Conservation (phyloP, 2,329 filamentous ascomycete species). For the Fusarium cyanostomum region DNA sequence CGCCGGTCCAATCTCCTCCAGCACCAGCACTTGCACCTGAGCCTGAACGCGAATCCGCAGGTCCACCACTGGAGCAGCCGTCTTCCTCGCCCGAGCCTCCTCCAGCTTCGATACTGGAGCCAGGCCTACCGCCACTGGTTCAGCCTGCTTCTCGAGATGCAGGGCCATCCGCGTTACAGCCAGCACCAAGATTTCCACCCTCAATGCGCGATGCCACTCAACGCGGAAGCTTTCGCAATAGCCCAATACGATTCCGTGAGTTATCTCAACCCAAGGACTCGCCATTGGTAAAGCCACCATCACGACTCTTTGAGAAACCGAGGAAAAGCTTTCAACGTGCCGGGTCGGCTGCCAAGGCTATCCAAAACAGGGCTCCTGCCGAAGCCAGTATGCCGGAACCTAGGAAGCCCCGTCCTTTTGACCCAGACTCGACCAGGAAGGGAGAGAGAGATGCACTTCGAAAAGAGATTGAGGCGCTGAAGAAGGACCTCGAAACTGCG, state of each 20-base stretch:
- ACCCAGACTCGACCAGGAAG: slow-evolving; percentile 60
- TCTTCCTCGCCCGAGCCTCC: slow-evolving; percentile 13
- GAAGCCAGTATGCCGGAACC: neutral
- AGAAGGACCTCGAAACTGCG: slow-evolving; percentile 66
- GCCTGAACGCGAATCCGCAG: neutral
- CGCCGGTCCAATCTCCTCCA: neutral
- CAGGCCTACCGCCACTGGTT: slow-evolving; percentile 15
- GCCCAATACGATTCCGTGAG: slow-evolving; percentile 59
- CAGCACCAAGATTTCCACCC: slow-evolving; percentile 39
- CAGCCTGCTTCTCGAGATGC: slow-evolving; percentile 8
- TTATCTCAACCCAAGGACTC: slow-evolving; percentile 54
- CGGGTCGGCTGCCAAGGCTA: neutral
- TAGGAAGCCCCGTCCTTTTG: slow-evolving; percentile 34
- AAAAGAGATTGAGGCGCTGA: slow-evolving; percentile 64
- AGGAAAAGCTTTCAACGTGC: slow-evolving; percentile 13
- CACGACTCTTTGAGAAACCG: slow-evolving; percentile 39
- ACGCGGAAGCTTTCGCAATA: slow-evolving; percentile 68
- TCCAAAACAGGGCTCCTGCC: neutral
- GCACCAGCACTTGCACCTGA: neutral
- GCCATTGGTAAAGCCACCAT: slow-evolving; percentile 58
- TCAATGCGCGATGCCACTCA: slow-evolving; percentile 64
- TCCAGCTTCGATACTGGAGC: slow-evolving; percentile 29
- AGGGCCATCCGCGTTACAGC: slow-evolving; percentile 18
- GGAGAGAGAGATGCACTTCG: slow-evolving; percentile 62
- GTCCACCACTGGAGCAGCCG: neutral